Evolutionary conservation across 2,329 filamentous ascomycete species (phyloP).

Genomic region (Periconia sp.): DNA sequence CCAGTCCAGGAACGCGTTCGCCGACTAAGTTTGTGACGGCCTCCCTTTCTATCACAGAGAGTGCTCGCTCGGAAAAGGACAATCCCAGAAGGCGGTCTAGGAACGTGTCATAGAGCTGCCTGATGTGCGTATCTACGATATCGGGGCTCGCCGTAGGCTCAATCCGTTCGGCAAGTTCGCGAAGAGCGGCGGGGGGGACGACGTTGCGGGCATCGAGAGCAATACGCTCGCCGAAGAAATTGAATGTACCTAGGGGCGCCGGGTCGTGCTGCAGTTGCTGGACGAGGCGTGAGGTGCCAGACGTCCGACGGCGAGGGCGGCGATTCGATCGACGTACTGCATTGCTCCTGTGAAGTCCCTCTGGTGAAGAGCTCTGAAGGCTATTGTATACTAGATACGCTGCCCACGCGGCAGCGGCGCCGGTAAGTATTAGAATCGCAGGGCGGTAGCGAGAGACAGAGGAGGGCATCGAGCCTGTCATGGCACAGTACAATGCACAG

Average conservation of each 20-base stretch:
- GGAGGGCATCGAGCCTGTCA: constrained; percentile 39
- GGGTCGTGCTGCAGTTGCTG: constrained; percentile 24
- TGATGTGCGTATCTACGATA: constrained; percentile 25
- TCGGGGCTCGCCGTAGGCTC: constrained; percentile 26
- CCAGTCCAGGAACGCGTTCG: constrained; percentile 17
- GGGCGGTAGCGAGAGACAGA: constrained; percentile 51
- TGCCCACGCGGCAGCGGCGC: constrained; percentile 62
- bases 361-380: constrained; percentile 35
- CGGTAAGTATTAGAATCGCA: constrained; percentile 61
- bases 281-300: constrained; percentile 18
- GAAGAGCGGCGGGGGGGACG: constrained; percentile 27
- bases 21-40: constrained; percentile 26
- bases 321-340: constrained; percentile 63
- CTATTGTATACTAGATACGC: constrained; percentile 64
- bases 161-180: constrained; percentile 22
- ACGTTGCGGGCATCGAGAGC: constrained; percentile 29
- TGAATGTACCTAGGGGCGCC: constrained; percentile 30
- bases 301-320: constrained; percentile 13
- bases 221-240: constrained; percentile 31
- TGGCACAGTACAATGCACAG: constrained; percentile 23
- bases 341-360: constrained; percentile 67
- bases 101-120: constrained; percentile 35
- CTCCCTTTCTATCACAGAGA: constrained; percentile 24
- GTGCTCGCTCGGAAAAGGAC: constrained; percentile 24
- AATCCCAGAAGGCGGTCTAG: constrained; percentile 34